Evolutionary conservation across 495 filamentous ascomycete species (phyloP), one percentile per base, ranked within the genome.

Genomic region (Podospora australis): DNA sequence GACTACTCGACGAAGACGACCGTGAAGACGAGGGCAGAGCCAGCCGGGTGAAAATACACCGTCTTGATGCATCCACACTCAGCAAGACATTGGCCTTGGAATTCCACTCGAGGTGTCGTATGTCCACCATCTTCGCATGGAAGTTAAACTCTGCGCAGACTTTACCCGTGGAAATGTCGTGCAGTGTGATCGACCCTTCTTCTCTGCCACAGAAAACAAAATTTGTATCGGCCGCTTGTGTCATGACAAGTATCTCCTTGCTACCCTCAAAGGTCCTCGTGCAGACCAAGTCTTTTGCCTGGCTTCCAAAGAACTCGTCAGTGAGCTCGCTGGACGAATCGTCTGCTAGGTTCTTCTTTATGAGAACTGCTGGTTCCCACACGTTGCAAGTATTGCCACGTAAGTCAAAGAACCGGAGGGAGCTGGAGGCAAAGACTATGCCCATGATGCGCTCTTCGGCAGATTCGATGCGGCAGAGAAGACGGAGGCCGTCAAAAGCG

Each of bases 71-170:
- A 25, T 56, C 54, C 6, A 57, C 44, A 22, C 54, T 56, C 42
- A 56, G 54, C 25, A 60, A 51, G 7, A 54, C 41, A 19, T 54
- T 57, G 13, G 17, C 25, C 26, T 57, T 30, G 9, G 39, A 28
- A 21, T 54, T 57, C 57, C 57, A 60, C 24, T 53, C 50, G 9
- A 60, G 46, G 22, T 60, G 57, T 1, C 44, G 51, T 19, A 60
- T 52, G 13, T 46, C 42, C 3, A 49, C 45, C 49, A 54, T 54
- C 19, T 46, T 43, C 4, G 47, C 51, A 9, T 54, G 41, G 26
- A 54, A 44, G 23, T 52, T 43, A 24, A 49, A 42, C 38, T 53
- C 46, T 11, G 44, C 49, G 11, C 36, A 36, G 17, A 57, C 48
- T 16, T 34, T 45, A 4, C 55, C 49, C 4, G 41, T 34, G 21